Base-by-base conservation (phyloP, 2,329 filamentous ascomycete genomes). In the Pseudocercospora eumusae region DNA sequence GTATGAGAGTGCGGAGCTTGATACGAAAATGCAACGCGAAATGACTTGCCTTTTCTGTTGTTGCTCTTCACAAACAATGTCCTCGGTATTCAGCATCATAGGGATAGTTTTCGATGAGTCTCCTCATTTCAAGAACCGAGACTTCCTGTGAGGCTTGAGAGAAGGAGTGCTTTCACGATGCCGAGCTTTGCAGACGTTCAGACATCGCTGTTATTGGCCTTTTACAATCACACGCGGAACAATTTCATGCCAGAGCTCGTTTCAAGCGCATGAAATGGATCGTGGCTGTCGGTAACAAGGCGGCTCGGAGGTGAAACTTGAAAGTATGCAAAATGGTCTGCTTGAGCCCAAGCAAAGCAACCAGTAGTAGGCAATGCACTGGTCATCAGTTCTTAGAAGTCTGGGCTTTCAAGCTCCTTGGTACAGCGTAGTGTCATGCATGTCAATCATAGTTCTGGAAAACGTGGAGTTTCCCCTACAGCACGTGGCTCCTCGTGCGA, bases 391-490 rank as follows among this genome's bases (percentile, higher is more conserved):
- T 3, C 13, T 11, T 2, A 27, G 20, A 50, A 25, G 47, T 50
- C 47, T 50, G 15, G 47, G 28, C 47, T 50, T 21, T 50, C 47
- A 13, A 27, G 23, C 23, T n/a, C 15, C 47, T 25, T 50, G 47
- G 23, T 23, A 50, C 28, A 27, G 45, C 11, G 45, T 21, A 25
- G 47, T 50, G 47, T 20, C 23, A 50, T 50, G 47, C 47, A 50
- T 50, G 47, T 23, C 47, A 50, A 50, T 50, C 47, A n/a, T 50
- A 50, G 47, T 50, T 50, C 47, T 28, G 23, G 47, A 52, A 33
- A 52, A 52, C 47, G 47, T 52, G 47, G 25, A 52, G 15, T n/a
- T 52, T 7, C 10, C 10, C 21, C 10, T 52, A 28, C 23, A 31
- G 13, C 47, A 52, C 47, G 31, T 52, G 47, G 47, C 25, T 27